Base-by-base conservation (phyloP, 805 yeast genomes). In the Blastobotrys parvus region DNA sequence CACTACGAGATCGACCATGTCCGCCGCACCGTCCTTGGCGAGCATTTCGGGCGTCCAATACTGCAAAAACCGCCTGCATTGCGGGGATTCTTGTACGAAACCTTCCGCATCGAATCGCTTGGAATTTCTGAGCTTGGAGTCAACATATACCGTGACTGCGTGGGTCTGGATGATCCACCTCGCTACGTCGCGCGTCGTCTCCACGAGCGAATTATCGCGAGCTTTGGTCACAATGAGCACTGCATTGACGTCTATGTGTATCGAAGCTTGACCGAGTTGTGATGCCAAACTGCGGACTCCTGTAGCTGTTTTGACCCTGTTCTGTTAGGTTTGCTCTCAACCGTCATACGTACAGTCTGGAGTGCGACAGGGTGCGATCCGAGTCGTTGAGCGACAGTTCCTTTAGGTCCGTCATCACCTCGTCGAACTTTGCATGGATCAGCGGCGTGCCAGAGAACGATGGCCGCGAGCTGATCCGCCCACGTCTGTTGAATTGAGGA, bases 151-250 rank as follows among this genome's bases (percentile, higher is more conserved):
- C 1, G 60, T 66, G 6, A 74, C 52, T 21, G 59, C 61, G 3
- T 22, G 16, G 18, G 31, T 25, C 13, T 17, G 20, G 32, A 87
- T 59, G 22, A 87, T 61, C 90, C 92, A 88, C 53, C 78, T 86
- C 1, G 86, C 80, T 50, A 88, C 67, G 54, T 84, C 92, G 45
- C 90, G 69, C 0, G 95, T 84, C 37, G 86, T 65, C 54, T 76
- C 79, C 4, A 83, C 77, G 41, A 88, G 64, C 4, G 87, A 78
- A 52, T 82, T 80, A 58, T 88, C 96, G 43, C 94, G 71, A 1
- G 94, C 92, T 60, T 87, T 87, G n/a, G 95, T 87, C 16, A 88
- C 88, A 11, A 87, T 76, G 77, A 87, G 72, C 16, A 87, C 76
- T 15, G 84, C 77, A 36, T 73, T 72, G 16, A 83, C 78, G 43